phyloP scores from a whole-genome alignment of 495 filamentous ascomycete species.

The Bryoglossum gracile region DNA sequence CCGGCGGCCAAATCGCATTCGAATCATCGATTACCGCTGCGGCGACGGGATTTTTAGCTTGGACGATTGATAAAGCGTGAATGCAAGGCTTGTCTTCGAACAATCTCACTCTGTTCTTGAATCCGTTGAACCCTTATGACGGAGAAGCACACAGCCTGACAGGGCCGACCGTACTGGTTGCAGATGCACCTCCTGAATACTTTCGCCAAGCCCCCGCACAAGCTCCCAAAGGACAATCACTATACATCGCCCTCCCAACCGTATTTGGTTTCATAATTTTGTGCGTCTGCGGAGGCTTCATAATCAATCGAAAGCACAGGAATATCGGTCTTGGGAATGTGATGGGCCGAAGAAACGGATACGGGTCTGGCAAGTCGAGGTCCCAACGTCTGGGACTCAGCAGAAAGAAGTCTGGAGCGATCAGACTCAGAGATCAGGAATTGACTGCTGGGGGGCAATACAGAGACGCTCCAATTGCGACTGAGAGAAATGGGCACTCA shows the following conservation, averaged over 20 bases:
- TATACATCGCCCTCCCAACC: slow-evolving; percentile 19
- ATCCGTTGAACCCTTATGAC: slow-evolving; percentile 2
- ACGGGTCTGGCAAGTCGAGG: slow-evolving; percentile 14
- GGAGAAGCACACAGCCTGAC: slow-evolving; percentile 1
- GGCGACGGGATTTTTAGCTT: slow-evolving; percentile 5
- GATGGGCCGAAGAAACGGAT: slow-evolving; percentile 19
- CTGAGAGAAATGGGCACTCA: background rate
- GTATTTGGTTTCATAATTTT: slow-evolving; percentile 17
- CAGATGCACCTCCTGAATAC: slow-evolving; percentile 6
- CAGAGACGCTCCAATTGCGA: slow-evolving; percentile 7
- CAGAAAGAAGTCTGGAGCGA: slow-evolving; percentile 13
- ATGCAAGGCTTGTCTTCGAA: slow-evolving; percentile 9
- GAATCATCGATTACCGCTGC: slow-evolving; percentile 1
- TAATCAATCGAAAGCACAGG: slow-evolving; percentile 14
- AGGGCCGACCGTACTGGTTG: slow-evolving; percentile 13
- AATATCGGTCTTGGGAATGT: slow-evolving; percentile 19
- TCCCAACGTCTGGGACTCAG: slow-evolving; percentile 13
- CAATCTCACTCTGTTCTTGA: slow-evolving; percentile 16
- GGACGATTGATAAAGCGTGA: slow-evolving; percentile 16
- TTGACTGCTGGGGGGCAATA: slow-evolving; percentile 9
- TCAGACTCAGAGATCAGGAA: slow-evolving; percentile 15
- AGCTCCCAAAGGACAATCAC: slow-evolving; percentile 11
- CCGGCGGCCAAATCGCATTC: slow-evolving; percentile 13
- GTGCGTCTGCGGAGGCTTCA: slow-evolving; percentile 10
- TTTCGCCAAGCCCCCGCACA: slow-evolving; percentile 4